Percentiles rank a stretch among this genome's conserved stretches.
Evolutionary conservation across 139 green algal genomes (phyloP).

Genomic region (Chlorella sorokiniana): DNA sequence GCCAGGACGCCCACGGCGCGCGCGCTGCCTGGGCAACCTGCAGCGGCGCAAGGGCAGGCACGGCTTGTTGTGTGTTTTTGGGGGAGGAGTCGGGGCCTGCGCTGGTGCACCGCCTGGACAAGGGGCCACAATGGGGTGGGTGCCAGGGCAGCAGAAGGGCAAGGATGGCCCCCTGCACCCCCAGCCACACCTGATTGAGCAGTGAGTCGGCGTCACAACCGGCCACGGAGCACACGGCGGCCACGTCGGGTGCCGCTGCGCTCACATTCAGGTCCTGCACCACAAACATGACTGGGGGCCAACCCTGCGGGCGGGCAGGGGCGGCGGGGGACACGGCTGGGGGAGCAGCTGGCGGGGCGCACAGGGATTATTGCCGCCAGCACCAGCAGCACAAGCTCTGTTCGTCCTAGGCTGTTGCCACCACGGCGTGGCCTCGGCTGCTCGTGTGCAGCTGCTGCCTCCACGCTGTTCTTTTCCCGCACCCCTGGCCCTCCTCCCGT

Average conservation of each 20-base stretch:
- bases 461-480: too few species aligned
- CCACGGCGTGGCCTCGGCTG: too few species aligned
- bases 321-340: background rate
- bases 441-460: too few species aligned
- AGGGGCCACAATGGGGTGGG: background rate
- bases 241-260: slow-evolving; percentile 50
- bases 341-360: background rate
- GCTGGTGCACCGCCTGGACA: too few species aligned
- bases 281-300: slow-evolving; percentile 87
- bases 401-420: too few species aligned
- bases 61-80: background rate
- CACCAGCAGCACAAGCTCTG: background rate
- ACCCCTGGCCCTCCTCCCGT: background rate
- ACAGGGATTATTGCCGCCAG: background rate
- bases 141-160: background rate
- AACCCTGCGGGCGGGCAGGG: slow-evolving; percentile 56
- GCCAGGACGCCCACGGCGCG: slow-evolving; percentile 47
- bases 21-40: slow-evolving; percentile 50
- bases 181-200: slow-evolving; percentile 60
- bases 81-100: slow-evolving; percentile 13
- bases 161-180: slow-evolving; percentile 20
- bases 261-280: slow-evolving; percentile 76
- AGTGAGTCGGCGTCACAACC: slow-evolving; percentile 81
- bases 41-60: background rate
- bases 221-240: slow-evolving; percentile 71